phyloP scores from a whole-genome alignment of 2,329 filamentous ascomycete genomes.

The Diaporthe sp. region DNA sequence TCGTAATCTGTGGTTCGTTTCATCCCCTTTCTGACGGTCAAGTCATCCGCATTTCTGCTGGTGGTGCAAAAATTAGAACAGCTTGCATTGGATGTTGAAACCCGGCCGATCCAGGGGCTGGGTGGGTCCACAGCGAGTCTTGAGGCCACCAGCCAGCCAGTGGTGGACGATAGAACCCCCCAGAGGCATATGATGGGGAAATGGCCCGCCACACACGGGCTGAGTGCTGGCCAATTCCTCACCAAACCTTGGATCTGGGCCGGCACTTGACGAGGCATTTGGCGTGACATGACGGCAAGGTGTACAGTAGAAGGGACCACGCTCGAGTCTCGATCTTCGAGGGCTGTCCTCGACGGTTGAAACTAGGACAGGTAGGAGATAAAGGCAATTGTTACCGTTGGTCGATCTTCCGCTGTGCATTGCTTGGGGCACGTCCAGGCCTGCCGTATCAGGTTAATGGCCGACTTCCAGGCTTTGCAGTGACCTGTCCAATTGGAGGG shows the following conservation, averaged over 20 bases:
- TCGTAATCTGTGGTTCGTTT: constrained; percentile 34
- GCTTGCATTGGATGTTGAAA: constrained; percentile 11
- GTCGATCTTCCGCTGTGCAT: constrained; percentile 3
- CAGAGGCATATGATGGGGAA: background rate
- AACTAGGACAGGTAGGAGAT: background rate
- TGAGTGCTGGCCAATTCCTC: constrained; percentile 1
- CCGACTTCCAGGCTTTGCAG: constrained; percentile 34
- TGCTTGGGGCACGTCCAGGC: background rate
- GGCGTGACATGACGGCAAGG: constrained; percentile 2
- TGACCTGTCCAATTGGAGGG: constrained; percentile 13
- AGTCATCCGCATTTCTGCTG: constrained; percentile 17
- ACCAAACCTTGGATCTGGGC: background rate
- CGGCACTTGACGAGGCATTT: background rate
- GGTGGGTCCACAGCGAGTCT: constrained; percentile 11
- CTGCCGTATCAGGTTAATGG: constrained; percentile 36
- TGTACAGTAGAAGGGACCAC: background rate
- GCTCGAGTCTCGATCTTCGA: background rate
- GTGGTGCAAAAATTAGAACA: constrained; percentile 33
- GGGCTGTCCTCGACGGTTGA: background rate
- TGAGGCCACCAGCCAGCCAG: background rate
- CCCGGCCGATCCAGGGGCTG: constrained; percentile 27
- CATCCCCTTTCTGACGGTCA: constrained; percentile 34
- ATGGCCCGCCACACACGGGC: constrained; percentile 11
- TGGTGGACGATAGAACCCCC: background rate
- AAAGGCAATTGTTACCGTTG: background rate